Base-by-base conservation (phyloP, 1,284 basidiomycete species). In the Xerocomus minutiporus region DNA sequence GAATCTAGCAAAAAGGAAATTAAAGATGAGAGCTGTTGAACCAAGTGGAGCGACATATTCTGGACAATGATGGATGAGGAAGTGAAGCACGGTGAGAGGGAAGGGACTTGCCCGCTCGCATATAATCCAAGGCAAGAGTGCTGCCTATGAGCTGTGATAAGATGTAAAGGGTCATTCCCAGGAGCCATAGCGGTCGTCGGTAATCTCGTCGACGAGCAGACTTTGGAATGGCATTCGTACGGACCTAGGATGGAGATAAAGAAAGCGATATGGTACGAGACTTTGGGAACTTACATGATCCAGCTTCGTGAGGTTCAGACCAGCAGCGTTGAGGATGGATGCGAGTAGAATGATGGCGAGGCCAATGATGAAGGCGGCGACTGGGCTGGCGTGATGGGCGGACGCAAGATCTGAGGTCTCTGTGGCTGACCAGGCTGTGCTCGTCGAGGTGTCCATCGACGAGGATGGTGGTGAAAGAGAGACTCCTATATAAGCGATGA, bases 1-100 rank as follows among this genome's bases (percentile, higher is more conserved):
- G 61, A 91, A 86, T 58, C 86, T 81, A 23, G 89, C 91, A 65
- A 93, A 93, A 35, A 93, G 74, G 64, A 93, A 91, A 69, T 93
- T 93, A 74, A 93, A 93, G 52, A 93, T 83, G 54, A 93, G 81
- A 11, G 89, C 89, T 8, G 88, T 86, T 3, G 88, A 90, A 20
- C 90, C 89, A 8, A 92, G 76, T 8, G 90, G 89, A 2, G 89
- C 89, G 46, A 91, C 89, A 61, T 90, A 91, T 82, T 91, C 88
- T 88, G 59, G 4, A 23, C 31, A 32, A 38, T 15, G 86, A 73
- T 6, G 40, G 26, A 44, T 54, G 31, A 57, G 36, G 5, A 29
- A 31, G 35, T 6, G 7, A 17, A 26, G 29, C 20, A 4, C n/a
- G 20, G 23, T n/a, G 4, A 20, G 36, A 36, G 13, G n/a, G 28